These are phyloP conservation scores for Suhomyces anneliseae DNA, from an alignment of 1,139 yeast genomes.

Conservation along the genomic window DNA sequence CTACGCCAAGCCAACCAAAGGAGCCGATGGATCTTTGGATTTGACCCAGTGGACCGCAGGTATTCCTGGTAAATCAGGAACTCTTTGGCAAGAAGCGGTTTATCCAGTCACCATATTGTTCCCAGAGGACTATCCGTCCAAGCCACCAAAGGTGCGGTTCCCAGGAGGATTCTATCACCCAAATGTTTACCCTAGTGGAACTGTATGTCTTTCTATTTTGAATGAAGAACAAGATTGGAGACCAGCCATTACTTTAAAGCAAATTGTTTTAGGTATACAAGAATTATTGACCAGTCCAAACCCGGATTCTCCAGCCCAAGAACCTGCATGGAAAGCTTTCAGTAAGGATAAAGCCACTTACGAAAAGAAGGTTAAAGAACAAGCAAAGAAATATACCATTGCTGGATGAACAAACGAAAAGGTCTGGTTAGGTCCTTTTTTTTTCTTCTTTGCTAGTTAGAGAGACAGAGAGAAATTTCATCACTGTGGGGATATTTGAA, in stretches of 20 bases:
- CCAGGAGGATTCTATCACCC: constrained; percentile 94
- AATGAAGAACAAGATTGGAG: constrained; percentile 98
- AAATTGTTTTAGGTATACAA: constrained; percentile 88
- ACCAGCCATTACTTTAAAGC: constrained; percentile 92
- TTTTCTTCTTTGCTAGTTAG: too few species aligned
- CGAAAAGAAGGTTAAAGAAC: constrained; percentile 75
- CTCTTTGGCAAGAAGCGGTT: constrained; percentile 86
- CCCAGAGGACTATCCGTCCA: constrained; percentile 92
- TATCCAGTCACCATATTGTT: constrained; percentile 83
- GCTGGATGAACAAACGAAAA: constrained; percentile 7
- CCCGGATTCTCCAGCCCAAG: constrained; percentile 96
- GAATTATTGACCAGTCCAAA: constrained; percentile 88
- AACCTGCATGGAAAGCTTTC: constrained; percentile 90
- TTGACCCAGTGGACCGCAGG: constrained; percentile 92
- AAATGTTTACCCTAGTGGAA: constrained; percentile 95
- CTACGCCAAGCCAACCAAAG: constrained; percentile 83
- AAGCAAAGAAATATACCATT: constrained; percentile 69
- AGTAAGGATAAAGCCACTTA: constrained; percentile 66
- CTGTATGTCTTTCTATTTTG: constrained; percentile 86
- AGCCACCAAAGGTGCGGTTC: constrained; percentile 91
- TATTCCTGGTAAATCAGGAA: constrained; percentile 86
- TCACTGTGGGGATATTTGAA: too few species aligned
- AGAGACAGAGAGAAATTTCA: too few species aligned
- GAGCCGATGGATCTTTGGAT: constrained; percentile 78
- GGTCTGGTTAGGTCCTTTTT: too few species aligned